Base-by-base conservation (phyloP, 805 yeast genomes). In the Wickerhamiella slavikovae region DNA sequence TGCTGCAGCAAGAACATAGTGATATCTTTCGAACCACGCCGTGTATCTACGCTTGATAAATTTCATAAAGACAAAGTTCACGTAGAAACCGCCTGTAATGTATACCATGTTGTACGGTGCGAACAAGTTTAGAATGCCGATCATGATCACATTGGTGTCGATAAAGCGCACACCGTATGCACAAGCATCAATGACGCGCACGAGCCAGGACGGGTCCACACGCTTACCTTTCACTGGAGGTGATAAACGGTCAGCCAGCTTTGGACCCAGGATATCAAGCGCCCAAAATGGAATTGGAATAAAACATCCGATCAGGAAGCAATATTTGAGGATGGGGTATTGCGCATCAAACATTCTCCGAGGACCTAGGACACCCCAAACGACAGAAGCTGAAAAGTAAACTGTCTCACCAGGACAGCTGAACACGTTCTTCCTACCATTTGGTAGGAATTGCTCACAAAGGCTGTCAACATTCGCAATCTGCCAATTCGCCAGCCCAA, bases 361-460 rank as follows among this genome's bases (percentile, higher is more conserved):
- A 5, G 80, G 78, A 2, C 77, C 77, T 43, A 71, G 60, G 3
- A 55, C 46, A 38, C 74, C 73, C 70, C 72, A 68, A 33, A 64
- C 44, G 20, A 68, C 57, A 3, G 71, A 62, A 4, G 70, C 62
- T 18, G 59, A 47, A 43, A 54, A 64, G 49, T 60, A 63, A 19
- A 58, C 47, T 16, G 50, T 52, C 32, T 42, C 48, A 15, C 54
- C 51, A 19, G 35, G 37, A 39, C 65, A 60, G 24, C 51, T 54
- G 44, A 66, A 66, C 32, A 51, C 48, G 11, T 27, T 15, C 16
- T 44, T 30, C n/a, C n/a, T n/a, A n/a, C n/a, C n/a, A n/a, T n/a
- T n/a, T n/a, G n/a, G n/a, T n/a, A n/a, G n/a, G n/a, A n/a, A n/a
- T 3, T 57, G 35, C 2, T 48, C 40, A 44, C 77, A 70, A 21